These are phyloP conservation scores for Endotrypanum monterogeii DNA, from an alignment of 208 protist genomes.

Conservation along the genomic window DNA sequence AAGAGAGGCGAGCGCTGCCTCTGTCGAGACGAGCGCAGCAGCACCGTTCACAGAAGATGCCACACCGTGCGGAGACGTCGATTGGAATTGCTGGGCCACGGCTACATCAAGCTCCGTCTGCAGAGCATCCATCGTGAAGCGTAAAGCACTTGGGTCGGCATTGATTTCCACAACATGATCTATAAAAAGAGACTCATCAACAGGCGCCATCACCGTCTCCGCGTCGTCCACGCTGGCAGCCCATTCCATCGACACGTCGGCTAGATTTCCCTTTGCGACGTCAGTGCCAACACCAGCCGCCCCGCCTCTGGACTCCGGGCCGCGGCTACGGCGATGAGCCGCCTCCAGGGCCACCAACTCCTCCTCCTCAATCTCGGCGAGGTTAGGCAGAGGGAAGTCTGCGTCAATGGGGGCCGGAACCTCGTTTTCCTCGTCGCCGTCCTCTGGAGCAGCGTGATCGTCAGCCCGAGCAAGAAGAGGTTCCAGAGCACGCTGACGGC, in stretches of 20 bases:
- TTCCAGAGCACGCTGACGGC: constrained; percentile 25
- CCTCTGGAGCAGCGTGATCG: constrained; percentile 9
- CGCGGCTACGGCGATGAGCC: constrained; percentile 30
- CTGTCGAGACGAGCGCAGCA: not conserved
- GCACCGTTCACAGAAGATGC: not conserved
- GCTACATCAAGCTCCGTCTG: constrained; percentile 9
- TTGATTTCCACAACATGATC: constrained; percentile 63
- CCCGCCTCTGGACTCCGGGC: not conserved
- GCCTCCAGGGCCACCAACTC: constrained; percentile 37
- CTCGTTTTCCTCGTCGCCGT: constrained; percentile 16
- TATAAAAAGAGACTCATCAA: constrained; percentile 68
- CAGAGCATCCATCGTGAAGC: constrained; percentile 37
- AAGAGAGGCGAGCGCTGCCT: constrained; percentile 1
- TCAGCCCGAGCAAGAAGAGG: constrained; percentile 20
- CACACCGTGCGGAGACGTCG: not conserved
- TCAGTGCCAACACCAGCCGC: constrained; percentile 5
- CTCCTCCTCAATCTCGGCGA: constrained; percentile 52
- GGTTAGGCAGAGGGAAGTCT: constrained; percentile 56
- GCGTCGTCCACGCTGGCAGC: constrained; percentile 14
- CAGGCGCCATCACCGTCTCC: constrained; percentile 55
- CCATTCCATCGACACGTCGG: constrained; percentile 7
- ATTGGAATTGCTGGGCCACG: not conserved
- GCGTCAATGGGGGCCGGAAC: constrained; percentile 54
- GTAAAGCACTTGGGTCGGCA: constrained; percentile 37
- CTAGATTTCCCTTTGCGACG: not conserved